Evolutionary conservation across 192 early-diverging fungal species (phyloP).

Genomic region (Backusella morwellensis): DNA sequence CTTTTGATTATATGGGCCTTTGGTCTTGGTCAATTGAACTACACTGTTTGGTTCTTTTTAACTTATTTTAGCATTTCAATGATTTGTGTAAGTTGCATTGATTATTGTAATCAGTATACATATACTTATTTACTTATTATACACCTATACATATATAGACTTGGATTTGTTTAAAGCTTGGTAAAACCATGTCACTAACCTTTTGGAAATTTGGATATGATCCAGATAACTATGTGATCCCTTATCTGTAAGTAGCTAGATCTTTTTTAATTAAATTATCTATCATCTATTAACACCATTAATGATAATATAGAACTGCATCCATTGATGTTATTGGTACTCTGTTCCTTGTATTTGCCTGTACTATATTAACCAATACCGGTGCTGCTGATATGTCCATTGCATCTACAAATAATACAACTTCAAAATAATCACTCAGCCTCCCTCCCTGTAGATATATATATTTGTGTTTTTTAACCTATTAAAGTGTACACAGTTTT

Average conservation of each 20-base stretch:
- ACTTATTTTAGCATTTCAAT: slow-evolving; percentile 51
- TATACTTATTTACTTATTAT: background rate
- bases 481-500: slow-evolving; percentile 1
- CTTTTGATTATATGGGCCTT: slow-evolving; percentile 45
- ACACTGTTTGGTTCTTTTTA: slow-evolving; percentile 42
- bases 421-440: background rate
- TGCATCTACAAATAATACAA: background rate
- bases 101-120: background rate
- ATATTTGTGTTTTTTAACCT: background rate
- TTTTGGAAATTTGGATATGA: slow-evolving; percentile 68
- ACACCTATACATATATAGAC: slow-evolving; percentile 14
- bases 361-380: slow-evolving; percentile 13
- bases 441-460: background rate
- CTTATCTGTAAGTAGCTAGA: slow-evolving; percentile 48
- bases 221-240: slow-evolving; percentile 68
- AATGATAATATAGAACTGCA: slow-evolving; percentile 53
- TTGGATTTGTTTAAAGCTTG: slow-evolving; percentile 51
- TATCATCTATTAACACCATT: slow-evolving; percentile 3
- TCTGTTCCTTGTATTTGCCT: slow-evolving; percentile 46
- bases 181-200: slow-evolving; percentile 45
- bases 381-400: slow-evolving; percentile 15
- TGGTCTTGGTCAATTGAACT: slow-evolving; percentile 39
- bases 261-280: slow-evolving; percentile 4
- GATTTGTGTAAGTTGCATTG: slow-evolving; percentile 43
- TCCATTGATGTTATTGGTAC: slow-evolving; percentile 69